Evolutionary conservation across 345 rosid genomes (phyloP).

Genomic region (Turritis glabra): DNA sequence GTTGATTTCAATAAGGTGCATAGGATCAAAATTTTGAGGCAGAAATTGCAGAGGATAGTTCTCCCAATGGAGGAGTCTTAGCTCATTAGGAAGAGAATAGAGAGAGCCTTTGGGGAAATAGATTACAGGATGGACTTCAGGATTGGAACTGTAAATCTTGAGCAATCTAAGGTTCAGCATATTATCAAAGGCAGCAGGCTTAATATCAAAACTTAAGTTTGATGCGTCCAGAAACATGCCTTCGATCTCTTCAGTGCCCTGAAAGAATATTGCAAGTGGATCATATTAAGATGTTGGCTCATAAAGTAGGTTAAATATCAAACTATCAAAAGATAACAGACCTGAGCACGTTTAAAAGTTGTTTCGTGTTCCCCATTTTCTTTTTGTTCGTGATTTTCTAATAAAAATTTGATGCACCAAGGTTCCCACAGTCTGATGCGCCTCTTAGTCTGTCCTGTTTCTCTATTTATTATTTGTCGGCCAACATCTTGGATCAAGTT

Average conservation of each 20-base stretch:
- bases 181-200: not conserved
- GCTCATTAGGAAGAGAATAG: not conserved
- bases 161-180: not conserved
- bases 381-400: not conserved
- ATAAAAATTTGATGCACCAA: not conserved
- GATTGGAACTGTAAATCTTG: not conserved
- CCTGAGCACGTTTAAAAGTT: not conserved
- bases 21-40: not conserved
- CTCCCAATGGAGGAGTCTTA: not conserved
- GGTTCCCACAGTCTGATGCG: slow-evolving; percentile 21
- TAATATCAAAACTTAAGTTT: not conserved
- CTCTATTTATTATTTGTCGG: not conserved
- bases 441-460: not conserved
- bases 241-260: not conserved
- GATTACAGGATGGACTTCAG: not conserved
- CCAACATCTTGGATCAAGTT: slow-evolving; percentile 24
- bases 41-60: not conserved
- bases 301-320: not conserved
- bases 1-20: not conserved
- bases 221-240: not conserved
- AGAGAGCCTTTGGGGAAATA: not conserved
- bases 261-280: not conserved
- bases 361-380: not conserved
- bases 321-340: not conserved
- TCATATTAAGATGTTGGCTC: not conserved